Evolutionary conservation across 257 asterid species (phyloP).

Genomic region (Nicotiana tabacum): DNA sequence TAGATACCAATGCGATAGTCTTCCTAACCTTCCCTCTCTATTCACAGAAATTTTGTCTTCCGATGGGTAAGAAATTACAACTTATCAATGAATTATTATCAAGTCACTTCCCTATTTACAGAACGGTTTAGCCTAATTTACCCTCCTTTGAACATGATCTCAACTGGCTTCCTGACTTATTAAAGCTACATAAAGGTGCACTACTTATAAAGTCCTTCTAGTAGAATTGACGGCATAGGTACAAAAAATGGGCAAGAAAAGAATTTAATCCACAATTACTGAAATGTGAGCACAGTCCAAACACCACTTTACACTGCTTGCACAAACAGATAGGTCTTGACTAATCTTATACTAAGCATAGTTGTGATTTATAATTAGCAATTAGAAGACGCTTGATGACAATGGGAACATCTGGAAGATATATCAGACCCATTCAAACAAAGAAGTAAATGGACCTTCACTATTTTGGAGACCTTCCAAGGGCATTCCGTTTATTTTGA

Average conservation of each 20-base stretch:
- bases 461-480: neutral
- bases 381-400: neutral
- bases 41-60: neutral
- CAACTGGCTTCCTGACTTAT: neutral
- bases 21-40: neutral
- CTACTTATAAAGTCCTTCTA: neutral
- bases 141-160: neutral
- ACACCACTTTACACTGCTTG: neutral
- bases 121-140: neutral
- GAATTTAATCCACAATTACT: neutral
- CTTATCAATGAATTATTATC: neutral
- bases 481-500: neutral
- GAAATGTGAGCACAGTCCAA: neutral
- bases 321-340: neutral
- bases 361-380: neutral
- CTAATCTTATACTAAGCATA: neutral
- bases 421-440: neutral
- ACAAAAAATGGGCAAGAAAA: neutral
- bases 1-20: neutral
- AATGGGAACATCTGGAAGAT: neutral
- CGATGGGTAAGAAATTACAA: neutral
- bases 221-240: too few species aligned
- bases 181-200: neutral
- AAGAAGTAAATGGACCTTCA: neutral
- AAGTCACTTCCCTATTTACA: neutral